Evolutionary conservation across 2,329 filamentous ascomycete genomes (phyloP), one percentile per base, ranked within the genome.

Genomic region (Calonectria honghensis): DNA sequence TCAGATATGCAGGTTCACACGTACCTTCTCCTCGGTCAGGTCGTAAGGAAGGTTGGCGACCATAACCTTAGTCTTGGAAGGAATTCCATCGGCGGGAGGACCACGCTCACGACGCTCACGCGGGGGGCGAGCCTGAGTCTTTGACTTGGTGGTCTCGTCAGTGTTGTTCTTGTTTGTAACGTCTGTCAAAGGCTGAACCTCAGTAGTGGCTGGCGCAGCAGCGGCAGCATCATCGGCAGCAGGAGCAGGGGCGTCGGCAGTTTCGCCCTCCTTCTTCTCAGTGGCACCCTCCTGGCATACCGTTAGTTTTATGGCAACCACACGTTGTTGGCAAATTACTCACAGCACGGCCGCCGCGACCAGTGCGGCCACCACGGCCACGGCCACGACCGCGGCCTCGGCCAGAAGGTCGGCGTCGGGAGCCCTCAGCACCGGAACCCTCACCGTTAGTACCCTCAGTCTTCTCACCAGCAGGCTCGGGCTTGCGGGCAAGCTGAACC

Each of bases 31-130:
- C 90, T 99, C 97, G 82, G 94, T 96, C 86, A 98, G 92, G 89
- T 99, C 96, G 85, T 99, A 99, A 68, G 97, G 97, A 77, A 99
- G 93, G 91, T 99, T 99, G 84, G 97, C 97, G 84, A 99, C 97
- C 97, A 99, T 99, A 88, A 99, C 95, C 94, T 99, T 99, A 88
- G 95, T 98, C 94, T 98, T 98, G 88, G 96, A 98, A 79, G 97
- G 94, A 84, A 99, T 95, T 81, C 97, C 97, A 85, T 99, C 96
- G 87, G 98, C 96, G 75, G 97, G 97, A 79, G 97, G 97, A 78
- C 97, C 97, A 86, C 97, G 96, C 92, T 98, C 91, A 81, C 92
- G 90, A 82, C 91, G 90, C 88, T 92, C 90, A 83, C 90, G 90
- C 82, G 88, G 87, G 82, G 88, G 86, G 76, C 90, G 90, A 82